These are phyloP conservation scores for Talaromyces sp. DNA, from an alignment of 2,329 filamentous ascomycete species.

Conservation along the genomic window DNA sequence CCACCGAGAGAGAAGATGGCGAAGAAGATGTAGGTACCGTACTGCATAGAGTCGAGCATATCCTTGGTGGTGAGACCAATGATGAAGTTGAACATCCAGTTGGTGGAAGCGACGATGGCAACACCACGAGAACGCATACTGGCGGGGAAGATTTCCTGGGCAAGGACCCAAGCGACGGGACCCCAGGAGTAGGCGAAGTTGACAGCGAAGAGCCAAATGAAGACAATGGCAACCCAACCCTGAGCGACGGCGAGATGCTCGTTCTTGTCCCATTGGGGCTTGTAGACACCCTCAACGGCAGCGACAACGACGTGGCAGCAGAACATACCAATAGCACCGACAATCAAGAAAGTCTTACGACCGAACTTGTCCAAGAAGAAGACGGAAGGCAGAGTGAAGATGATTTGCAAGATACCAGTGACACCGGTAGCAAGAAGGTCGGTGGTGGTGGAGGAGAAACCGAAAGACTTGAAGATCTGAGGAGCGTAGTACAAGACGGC, in stretches of 20 bases:
- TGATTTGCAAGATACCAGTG: slow-evolving; percentile 33
- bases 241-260: slow-evolving; percentile 41
- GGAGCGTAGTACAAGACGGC: slow-evolving; percentile 34
- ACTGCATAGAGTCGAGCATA: slow-evolving; percentile 33
- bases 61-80: slow-evolving; percentile 34
- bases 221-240: slow-evolving; percentile 62
- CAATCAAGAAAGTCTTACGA: slow-evolving; percentile 34
- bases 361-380: slow-evolving; percentile 38
- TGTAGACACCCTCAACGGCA: slow-evolving; percentile 42
- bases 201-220: slow-evolving; percentile 59
- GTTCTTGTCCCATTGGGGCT: slow-evolving; percentile 56
- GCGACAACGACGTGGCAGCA: slow-evolving; percentile 68
- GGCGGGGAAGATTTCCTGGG: slow-evolving; percentile 36
- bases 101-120: slow-evolving; percentile 34
- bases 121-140: slow-evolving; percentile 37
- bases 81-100: slow-evolving; percentile 41
- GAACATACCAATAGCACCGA: slow-evolving; percentile 65
- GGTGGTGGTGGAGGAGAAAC: slow-evolving; percentile 26
- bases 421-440: slow-evolving; percentile 29
- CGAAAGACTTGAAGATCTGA: slow-evolving; percentile 26
- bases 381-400: slow-evolving; percentile 37
- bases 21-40: slow-evolving; percentile 41
- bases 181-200: slow-evolving; percentile 40
- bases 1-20: slow-evolving; percentile 23
- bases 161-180: slow-evolving; percentile 52